Evolutionary conservation across 1,284 basidiomycete species (phyloP).

Genomic region (Cryptococcus sp.): DNA sequence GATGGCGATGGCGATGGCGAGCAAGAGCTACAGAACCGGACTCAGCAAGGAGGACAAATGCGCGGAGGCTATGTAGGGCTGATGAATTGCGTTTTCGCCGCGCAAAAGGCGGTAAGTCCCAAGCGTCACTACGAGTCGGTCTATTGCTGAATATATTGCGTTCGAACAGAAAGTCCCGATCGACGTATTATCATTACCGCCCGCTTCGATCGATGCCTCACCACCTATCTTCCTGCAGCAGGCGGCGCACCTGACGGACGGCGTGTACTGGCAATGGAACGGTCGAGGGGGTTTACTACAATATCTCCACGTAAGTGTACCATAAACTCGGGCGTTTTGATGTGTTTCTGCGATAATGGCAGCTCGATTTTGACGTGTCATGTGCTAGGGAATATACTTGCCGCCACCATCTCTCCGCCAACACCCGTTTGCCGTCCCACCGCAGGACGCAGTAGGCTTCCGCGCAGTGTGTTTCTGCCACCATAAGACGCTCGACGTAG

Average conservation of each 20-base stretch:
- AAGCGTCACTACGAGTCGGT: neutral
- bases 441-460: slow-evolving; percentile 93
- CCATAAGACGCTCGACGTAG: slow-evolving; percentile 92
- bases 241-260: slow-evolving; percentile 91
- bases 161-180: slow-evolving; percentile 80
- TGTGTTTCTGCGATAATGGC: slow-evolving; percentile 2
- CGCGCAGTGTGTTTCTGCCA: slow-evolving; percentile 99
- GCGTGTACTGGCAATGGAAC: slow-evolving; percentile 81
- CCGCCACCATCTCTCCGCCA: slow-evolving; percentile 76
- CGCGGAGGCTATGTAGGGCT: slow-evolving; percentile 69
- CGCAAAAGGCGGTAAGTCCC: slow-evolving; percentile 86
- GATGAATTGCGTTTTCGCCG: slow-evolving; percentile 99
- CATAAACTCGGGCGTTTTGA: too few relatives aligned
- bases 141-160: neutral
- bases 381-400: slow-evolving; percentile 81
- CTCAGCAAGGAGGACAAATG: slow-evolving; percentile 33
- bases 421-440: slow-evolving; percentile 74
- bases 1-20: slow-evolving; percentile 55
- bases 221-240: slow-evolving; percentile 87
- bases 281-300: slow-evolving; percentile 75
- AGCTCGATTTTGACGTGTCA: neutral
- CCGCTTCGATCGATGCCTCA: slow-evolving; percentile 65
- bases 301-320: slow-evolving; percentile 71
- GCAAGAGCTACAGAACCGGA: slow-evolving; percentile 13
- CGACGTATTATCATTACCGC: slow-evolving; percentile 90